These are phyloP conservation scores for Ilyonectria destructans DNA, from an alignment of 2,329 filamentous ascomycete genomes.

Conservation along the genomic window DNA sequence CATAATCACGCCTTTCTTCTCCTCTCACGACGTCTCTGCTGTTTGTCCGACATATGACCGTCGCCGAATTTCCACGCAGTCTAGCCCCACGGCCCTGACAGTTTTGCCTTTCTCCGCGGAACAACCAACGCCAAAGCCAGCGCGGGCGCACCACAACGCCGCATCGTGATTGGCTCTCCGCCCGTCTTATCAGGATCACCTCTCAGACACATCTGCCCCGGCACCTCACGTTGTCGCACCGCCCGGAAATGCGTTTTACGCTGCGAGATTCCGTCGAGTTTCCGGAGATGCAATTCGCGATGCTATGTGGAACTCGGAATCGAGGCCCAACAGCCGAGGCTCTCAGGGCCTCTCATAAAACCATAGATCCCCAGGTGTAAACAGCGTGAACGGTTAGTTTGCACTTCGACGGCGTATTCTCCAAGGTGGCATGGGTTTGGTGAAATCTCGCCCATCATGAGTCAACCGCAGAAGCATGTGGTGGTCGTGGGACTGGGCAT, in stretches of 20 bases:
- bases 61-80: conserved; percentile 32
- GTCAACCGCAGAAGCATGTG: conserved; percentile 70
- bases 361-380: conserved; percentile 16
- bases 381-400: not conserved
- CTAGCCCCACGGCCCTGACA: conserved; percentile 32
- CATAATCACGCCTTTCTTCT: conserved; percentile 23
- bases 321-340: conserved; percentile 20
- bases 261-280: conserved; percentile 13
- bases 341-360: conserved; percentile 39
- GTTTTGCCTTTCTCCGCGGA: conserved; percentile 45
- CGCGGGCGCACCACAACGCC: not conserved
- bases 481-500: conserved; percentile 93
- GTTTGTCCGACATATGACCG: conserved; percentile 45
- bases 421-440: not conserved
- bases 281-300: conserved; percentile 47
- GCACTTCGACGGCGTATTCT: conserved; percentile 3
- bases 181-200: conserved; percentile 44
- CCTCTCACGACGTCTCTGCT: conserved; percentile 36
- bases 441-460: conserved; percentile 35
- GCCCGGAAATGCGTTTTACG: conserved; percentile 46
- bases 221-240: conserved; percentile 30
- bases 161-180: conserved; percentile 38
- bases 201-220: conserved; percentile 16
- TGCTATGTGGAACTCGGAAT: conserved; percentile 36
- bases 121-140: conserved; percentile 5